Evolutionary conservation across 2,329 filamentous ascomycete genomes (phyloP), one percentile per base, ranked within the genome.

Genomic region (Calonectria honghensis): DNA sequence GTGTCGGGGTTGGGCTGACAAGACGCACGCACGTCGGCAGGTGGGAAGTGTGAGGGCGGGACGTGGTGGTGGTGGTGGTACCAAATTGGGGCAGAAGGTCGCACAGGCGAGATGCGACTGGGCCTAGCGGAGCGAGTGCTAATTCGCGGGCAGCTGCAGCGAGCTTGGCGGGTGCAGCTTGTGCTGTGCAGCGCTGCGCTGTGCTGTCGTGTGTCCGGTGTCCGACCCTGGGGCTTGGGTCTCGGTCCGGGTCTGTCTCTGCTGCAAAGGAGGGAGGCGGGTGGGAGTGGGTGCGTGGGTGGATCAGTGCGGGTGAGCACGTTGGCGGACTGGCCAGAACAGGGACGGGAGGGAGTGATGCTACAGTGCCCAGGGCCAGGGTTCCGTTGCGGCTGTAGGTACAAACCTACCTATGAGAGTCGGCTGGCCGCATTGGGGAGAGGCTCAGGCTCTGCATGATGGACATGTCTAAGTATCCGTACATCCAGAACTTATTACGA

Each of bases 1-100:
- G 68, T 45, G 70, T 76, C 76, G 77, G 75, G 68, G 72, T 70
- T 66, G 72, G 72, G 72, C 72, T 73, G 72, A 73, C 72, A 72
- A 35, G n/a, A 31, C 32, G 45, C 65, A 54, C 29, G 65, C 37
- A 54, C 41, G 50, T 27, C 32, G 65, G 57, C 57, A 63, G 35
- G 57, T 63, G n/a, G 57, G 35, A 27, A 18, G 35, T 41, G 57
- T 20, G 37, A 63, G 16, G 24, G 57, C 57, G 35, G 57, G 35
- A 41, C 37, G 57, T 29, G 16, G 57, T 41, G 52, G 52, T 41
- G 52, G 52, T 57, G 51, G 51, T 54, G 51, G 52, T 57, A 24
- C 52, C 32, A 63, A 24, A 29, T 63, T 63, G 57, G 57, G 41
- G 57, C 39, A 24, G 57, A 37, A 24, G 57, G 35, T 61, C 32